Conservation (phyloP, 2,329 filamentous ascomycete genomes). For the Didymellaceae sp. region DNA sequence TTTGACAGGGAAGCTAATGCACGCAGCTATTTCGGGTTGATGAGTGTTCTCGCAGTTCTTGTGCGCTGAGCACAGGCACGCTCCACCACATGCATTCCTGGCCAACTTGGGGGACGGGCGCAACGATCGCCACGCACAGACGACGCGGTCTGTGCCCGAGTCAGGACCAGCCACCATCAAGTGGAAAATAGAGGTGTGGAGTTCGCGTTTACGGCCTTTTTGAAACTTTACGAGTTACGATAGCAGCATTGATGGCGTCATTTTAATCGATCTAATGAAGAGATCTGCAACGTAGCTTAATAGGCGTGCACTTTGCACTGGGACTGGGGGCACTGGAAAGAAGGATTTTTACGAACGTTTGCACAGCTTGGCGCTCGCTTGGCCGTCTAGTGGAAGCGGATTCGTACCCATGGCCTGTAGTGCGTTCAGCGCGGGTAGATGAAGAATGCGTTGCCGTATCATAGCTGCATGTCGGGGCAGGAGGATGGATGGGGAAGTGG, state of each 20-base stretch:
- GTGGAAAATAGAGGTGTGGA: conserved; percentile 3
- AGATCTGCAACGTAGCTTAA: conserved; percentile 3
- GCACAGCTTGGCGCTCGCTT: conserved; percentile 14
- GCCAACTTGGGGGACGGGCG: conserved; percentile 14
- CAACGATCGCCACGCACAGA: conserved; percentile 20
- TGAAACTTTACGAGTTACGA: conserved; percentile 5
- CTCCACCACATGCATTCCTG: conserved; percentile 17
- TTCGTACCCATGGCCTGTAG: conserved; percentile 2
- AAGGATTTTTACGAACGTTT: conserved; percentile 3
- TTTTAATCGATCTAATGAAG: background rate
- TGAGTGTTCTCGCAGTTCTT: conserved; percentile 50
- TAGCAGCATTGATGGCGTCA: conserved; percentile 8
- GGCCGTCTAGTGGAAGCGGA: conserved; percentile 6
- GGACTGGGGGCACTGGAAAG: conserved; percentile 8
- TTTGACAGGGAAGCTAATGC: conserved; percentile 37
- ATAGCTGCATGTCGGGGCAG: conserved; percentile 8
- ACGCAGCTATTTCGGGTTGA: conserved; percentile 51
- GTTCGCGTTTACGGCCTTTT: conserved; percentile 1
- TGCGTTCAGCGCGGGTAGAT: conserved; percentile 6
- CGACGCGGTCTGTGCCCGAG: conserved; percentile 4
- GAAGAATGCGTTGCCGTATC: conserved; percentile 10
- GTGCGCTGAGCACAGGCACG: conserved; percentile 37
- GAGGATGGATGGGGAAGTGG: conserved; percentile 8
- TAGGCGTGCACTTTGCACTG: background rate
- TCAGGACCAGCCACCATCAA: conserved; percentile 5